A percentile compares a stretch with the other conserved stretches of the same genome.
phyloP scores from a whole-genome alignment of 2,329 filamentous ascomycete genomes.

The Tolypocladium nubicola region DNA sequence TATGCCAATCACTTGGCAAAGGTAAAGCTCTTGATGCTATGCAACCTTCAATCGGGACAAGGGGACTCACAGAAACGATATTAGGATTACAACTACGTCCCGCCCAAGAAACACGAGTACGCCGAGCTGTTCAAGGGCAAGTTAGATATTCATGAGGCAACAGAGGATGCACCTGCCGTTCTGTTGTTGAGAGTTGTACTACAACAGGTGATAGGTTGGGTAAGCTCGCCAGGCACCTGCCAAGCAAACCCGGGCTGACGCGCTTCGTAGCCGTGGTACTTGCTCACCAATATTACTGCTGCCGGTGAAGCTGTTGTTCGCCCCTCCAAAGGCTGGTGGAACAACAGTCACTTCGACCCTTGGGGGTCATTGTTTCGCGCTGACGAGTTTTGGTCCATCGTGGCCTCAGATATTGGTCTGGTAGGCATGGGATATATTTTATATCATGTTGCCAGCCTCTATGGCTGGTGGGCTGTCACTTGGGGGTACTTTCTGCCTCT shows the following conservation, averaged over 20 bases:
- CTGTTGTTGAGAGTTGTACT: conserved; percentile 42
- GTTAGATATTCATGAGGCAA: conserved; percentile 35
- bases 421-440: conserved; percentile 37
- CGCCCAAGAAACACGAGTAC: background rate
- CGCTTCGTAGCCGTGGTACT: conserved; percentile 33
- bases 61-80: conserved; percentile 16
- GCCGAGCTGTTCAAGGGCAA: background rate
- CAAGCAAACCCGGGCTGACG: too few species aligned
- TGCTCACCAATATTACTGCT: conserved; percentile 45
- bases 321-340: conserved; percentile 15
- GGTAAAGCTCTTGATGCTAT: conserved; percentile 26
- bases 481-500: conserved; percentile 55
- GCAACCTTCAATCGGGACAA: too few species aligned
- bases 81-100: conserved; percentile 8
- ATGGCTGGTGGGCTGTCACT: conserved; percentile 32
- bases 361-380: conserved; percentile 49
- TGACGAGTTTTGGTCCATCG: conserved; percentile 44
- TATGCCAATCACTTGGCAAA: conserved; percentile 58
- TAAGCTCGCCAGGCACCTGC: background rate
- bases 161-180: conserved; percentile 53
- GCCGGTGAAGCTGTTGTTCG: conserved; percentile 1
- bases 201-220: conserved; percentile 57
- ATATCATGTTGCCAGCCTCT: conserved; percentile 43
- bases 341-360: conserved; percentile 48
- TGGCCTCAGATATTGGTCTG: conserved; percentile 50